Conservation (phyloP, 345 rosid genomes). For the Aurinia saxatilis region DNA sequence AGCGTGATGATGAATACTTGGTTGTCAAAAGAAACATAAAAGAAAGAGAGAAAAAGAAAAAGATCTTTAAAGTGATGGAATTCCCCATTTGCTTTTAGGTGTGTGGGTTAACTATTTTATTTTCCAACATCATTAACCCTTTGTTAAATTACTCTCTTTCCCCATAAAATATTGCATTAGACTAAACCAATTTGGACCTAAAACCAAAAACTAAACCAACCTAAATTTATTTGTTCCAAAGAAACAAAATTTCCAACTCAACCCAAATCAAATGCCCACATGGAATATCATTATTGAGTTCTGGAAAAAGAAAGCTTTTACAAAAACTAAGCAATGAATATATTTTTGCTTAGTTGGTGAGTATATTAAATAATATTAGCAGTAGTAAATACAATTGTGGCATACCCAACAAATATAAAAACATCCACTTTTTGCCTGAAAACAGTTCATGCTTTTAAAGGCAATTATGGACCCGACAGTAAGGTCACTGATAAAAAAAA, state of each 20-base stretch:
- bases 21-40: constrained; percentile 27
- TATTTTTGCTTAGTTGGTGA: constrained; percentile 10
- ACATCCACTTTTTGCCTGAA: constrained; percentile 9
- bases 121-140: no score
- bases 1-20: constrained; percentile 21
- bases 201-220: not conserved
- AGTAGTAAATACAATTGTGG: not conserved
- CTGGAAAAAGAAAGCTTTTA: not conserved
- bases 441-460: not conserved
- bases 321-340: not conserved
- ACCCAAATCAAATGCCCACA: not conserved
- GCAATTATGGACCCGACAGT: constrained; percentile 12
- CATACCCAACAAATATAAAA: not conserved
- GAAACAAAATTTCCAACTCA: not conserved
- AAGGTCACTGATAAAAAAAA: not conserved
- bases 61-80: constrained; percentile 2
- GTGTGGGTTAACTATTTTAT: not conserved
- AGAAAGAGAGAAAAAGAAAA: not conserved
- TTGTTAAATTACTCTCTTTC: no score
- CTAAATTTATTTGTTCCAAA: not conserved
- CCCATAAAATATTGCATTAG: no score
- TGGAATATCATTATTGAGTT: not conserved
- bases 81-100: constrained; percentile 24
- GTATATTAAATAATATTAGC: not conserved
- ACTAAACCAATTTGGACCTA: no score